Conservation (phyloP, 495 filamentous ascomycete species). For the Clavariopsis aquatica region DNA sequence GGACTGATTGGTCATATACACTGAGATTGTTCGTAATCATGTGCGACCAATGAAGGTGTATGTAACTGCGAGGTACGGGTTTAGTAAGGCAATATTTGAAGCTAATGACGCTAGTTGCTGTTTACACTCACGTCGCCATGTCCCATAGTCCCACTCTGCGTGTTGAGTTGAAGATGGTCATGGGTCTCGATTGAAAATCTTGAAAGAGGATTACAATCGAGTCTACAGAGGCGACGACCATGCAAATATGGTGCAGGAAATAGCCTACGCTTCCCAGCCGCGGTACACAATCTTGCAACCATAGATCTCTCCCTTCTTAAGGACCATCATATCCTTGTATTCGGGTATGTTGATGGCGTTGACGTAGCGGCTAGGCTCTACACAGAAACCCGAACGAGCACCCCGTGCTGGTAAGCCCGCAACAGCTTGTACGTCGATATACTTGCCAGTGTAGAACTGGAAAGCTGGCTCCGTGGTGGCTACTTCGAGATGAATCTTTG, state of each 20-base stretch:
- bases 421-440: slow-evolving; percentile 73
- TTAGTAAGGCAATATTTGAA: background rate
- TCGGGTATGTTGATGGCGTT: slow-evolving; percentile 80
- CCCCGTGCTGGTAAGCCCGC: slow-evolving; percentile 64
- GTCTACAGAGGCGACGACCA: background rate
- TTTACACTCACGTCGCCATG: background rate
- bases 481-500: slow-evolving; percentile 77
- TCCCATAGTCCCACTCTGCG: background rate
- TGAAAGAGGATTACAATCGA: background rate
- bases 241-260: background rate
- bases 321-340: slow-evolving; percentile 73
- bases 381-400: slow-evolving; percentile 74
- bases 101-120: background rate
- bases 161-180: slow-evolving; percentile 2
- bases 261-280: slow-evolving; percentile 61
- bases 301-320: slow-evolving; percentile 79
- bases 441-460: slow-evolving; percentile 92
- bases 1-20: background rate
- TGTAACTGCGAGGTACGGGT: background rate
- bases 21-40: background rate
- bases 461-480: slow-evolving; percentile 90
- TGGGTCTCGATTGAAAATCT: background rate
- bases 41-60: background rate
- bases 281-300: slow-evolving; percentile 77
- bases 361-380: slow-evolving; percentile 87